Base-by-base conservation (phyloP, 306 rosid species). In the Ceratonia siliqua region DNA sequence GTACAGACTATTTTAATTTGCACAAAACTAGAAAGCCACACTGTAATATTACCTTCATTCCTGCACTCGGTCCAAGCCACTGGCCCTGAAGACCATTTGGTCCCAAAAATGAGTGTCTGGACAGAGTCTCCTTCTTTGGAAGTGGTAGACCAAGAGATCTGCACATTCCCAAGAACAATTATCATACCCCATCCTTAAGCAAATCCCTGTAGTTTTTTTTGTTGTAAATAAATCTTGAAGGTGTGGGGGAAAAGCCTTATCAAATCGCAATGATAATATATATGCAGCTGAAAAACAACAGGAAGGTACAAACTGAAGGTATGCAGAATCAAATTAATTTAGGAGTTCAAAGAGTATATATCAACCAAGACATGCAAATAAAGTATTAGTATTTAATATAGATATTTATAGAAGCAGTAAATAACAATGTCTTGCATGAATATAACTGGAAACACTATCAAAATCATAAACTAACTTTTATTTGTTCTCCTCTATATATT, bases 81-180 rank as follows among this genome's bases (percentile, higher is more conserved):
- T 94, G 96, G 52, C 91, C 92, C 70, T 53, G 87, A 72, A 94
- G 90, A 75, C 97, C 98, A 87, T 79, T 91, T 50, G 97, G 96
- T 56, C 98, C 98, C 79, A 94, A 84, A 83, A 91, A 78, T 46
- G 97, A 94, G 81, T 94, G 98, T 83, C 97, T 89, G 61, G 94
- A 94, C 83, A 91, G 80, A 71, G 98, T 94, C 74, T 94, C 98
- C 78, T 87, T 92, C 77, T 88, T 94, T 45, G 98, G 94, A 74
- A 63, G 79, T 25, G 91, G 86, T 57, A 81, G 66, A 81, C 57
- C 81, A 73, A 91, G 63, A 78, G 97, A 89, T 74, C 98, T 91
- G 92, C 77, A 82, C 35, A 72, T 58, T 53, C 65, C 57, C 49
- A 77, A 68, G 62, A 80, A 72, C 32, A 67, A 12, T 41, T 53